These are phyloP conservation scores for Calonectria pseudoturangicola DNA, from an alignment of 2,329 filamentous ascomycete species.

Conservation along the genomic window DNA sequence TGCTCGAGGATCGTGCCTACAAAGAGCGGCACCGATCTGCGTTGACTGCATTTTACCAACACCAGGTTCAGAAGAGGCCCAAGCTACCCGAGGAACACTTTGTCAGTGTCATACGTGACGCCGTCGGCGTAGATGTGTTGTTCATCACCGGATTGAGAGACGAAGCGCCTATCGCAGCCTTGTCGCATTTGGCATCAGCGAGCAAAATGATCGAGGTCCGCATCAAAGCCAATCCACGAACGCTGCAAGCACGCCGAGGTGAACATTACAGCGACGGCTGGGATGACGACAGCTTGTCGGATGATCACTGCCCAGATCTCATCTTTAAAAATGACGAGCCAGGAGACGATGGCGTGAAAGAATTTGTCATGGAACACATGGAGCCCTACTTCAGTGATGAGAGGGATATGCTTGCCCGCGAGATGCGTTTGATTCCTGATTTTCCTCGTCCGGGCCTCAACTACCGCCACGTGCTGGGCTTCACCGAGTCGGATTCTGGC, in stretches of 20 bases:
- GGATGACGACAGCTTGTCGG: slow-evolving; percentile 36
- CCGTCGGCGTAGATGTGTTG: slow-evolving; percentile 70
- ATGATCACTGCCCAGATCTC: slow-evolving; percentile 63
- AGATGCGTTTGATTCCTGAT: slow-evolving; percentile 69
- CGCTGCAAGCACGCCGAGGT: slow-evolving; percentile 60
- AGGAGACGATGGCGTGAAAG: slow-evolving; percentile 61
- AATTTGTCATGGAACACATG: slow-evolving; percentile 65
- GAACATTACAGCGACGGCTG: background rate
- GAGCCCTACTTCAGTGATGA: slow-evolving; percentile 68
- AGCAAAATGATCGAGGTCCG: slow-evolving; percentile 73
- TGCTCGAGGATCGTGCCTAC: slow-evolving; percentile 74
- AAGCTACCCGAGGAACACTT: slow-evolving; percentile 71
- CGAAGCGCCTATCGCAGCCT: slow-evolving; percentile 70
- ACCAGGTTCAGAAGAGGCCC: slow-evolving; percentile 65
- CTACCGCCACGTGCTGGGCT: slow-evolving; percentile 76
- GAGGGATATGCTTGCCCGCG: slow-evolving; percentile 66
- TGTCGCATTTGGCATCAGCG: slow-evolving; percentile 73
- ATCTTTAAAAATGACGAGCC: slow-evolving; percentile 70
- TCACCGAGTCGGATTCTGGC: slow-evolving; percentile 70
- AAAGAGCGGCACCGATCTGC: slow-evolving; percentile 76
- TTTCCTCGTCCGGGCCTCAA: slow-evolving; percentile 71
- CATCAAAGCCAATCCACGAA: slow-evolving; percentile 64
- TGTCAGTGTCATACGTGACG: slow-evolving; percentile 63
- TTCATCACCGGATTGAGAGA: slow-evolving; percentile 80
- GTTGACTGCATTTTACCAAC: slow-evolving; percentile 71